Evolutionary conservation across 345 rosid genomes (phyloP), one percentile per base, ranked within the genome.

Genomic region (Moricandia moricandioides): DNA sequence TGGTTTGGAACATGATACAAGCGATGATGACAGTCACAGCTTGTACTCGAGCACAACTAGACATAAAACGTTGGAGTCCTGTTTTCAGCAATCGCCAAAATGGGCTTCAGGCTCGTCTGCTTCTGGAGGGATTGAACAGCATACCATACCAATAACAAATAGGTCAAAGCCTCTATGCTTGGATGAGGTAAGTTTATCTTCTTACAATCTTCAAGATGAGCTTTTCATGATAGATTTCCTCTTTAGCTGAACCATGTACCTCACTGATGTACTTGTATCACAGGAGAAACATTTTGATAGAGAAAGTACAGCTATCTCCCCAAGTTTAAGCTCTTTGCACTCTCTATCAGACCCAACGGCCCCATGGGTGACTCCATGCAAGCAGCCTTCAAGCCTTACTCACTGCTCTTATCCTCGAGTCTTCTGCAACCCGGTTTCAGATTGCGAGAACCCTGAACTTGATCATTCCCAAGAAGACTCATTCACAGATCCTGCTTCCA

Each of bases 381-480:
- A 80, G 60, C 81, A 77, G 24, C 86, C 86, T 35, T 79, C 57
- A 67, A 63, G 80, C 29, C 69, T 86, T 0, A 72, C 82, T 70
- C 82, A 77, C 30, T 84, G 86, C 65, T 77, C 91, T 73, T 80
- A 85, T 82, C 92, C 97, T 5, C 76, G 82, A 62, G 81, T 91
- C 69, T 93, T 88, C 74, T 83, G 82, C 81, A 93, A 93, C 79
- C 96, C 96, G 3, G 94, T 88, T 45, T 91, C 97, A 29, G 90
- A 89, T 33, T 83, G 83, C 33, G 91, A 84, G 77, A 81, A 73
- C 65, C 72, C 66, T 61, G 82, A 82, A 52, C 86, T 82, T 57
- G 80, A 81, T 47, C 88, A 83, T 37, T 33, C 58, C 17, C 71
- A 71, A 58, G 6, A 63, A 45, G 43, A 71, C 33, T 34, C 72